phyloP scores from a whole-genome alignment of 345 rosid species.

The Eucalyptus urophylla region DNA sequence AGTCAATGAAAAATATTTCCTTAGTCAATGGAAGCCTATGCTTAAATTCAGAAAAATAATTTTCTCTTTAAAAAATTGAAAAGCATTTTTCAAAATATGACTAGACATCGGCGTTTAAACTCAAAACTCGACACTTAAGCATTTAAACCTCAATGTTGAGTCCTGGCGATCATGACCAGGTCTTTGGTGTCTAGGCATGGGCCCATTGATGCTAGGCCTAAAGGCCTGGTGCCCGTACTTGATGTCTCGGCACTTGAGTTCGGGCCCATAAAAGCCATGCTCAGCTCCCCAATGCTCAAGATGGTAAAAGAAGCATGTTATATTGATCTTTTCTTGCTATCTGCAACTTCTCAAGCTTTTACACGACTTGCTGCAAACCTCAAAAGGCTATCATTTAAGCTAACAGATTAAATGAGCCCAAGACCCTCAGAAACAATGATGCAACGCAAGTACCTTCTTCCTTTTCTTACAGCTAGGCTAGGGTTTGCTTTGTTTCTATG shows the following conservation, averaged over 20 bases:
- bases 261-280: background rate
- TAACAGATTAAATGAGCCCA: background rate
- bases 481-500: no score
- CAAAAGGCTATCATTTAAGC: background rate
- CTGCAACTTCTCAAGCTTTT: background rate
- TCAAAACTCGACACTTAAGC: no score
- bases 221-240: background rate
- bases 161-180: background rate
- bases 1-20: no score
- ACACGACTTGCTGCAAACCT: background rate
- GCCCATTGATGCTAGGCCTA: background rate
- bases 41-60: no score
- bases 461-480: background rate
- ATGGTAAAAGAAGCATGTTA: background rate
- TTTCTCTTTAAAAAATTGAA: fast-evolving
- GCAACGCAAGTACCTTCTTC: background rate
- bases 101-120: fast-evolving
- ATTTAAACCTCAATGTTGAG: no score
- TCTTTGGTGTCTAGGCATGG: fast-evolving
- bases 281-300: background rate
- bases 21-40: no score
- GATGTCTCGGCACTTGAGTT: background rate
- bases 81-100: no score
- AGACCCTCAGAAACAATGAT: background rate
- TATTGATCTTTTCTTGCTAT: background rate